Conservation (phyloP, 2,329 filamentous ascomycete genomes). For the Penicillium sp. region DNA sequence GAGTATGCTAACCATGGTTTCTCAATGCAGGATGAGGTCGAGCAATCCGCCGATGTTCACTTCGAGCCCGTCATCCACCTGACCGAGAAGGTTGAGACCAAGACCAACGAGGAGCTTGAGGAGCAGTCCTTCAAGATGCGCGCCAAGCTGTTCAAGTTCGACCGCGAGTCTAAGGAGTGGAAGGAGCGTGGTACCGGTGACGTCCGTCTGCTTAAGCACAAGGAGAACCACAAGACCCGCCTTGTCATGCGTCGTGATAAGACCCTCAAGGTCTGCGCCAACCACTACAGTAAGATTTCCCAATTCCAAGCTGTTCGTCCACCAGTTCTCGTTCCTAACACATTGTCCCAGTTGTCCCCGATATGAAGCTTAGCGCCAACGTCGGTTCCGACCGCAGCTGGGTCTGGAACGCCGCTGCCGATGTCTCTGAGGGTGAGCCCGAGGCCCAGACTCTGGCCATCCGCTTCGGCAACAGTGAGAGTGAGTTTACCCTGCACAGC, state of each 20-base stretch:
- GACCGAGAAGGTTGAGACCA: slow-evolving; percentile 94
- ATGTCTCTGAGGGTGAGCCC: slow-evolving; percentile 96
- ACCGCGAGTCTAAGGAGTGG: slow-evolving; percentile 90
- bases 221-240: slow-evolving; percentile 96
- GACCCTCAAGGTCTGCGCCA: slow-evolving; percentile 99
- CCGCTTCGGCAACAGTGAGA: slow-evolving; percentile 96
- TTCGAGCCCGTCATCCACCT: slow-evolving; percentile 96
- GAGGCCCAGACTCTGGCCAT: slow-evolving; percentile 96
- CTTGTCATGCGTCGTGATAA: slow-evolving; percentile 99
- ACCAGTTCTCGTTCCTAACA: not conserved
- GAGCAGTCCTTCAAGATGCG: slow-evolving; percentile 99
- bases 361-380: slow-evolving; percentile 99
- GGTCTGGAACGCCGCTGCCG: slow-evolving; percentile 98
- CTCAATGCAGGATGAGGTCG: slow-evolving; percentile 63
- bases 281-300: slow-evolving; percentile 85
- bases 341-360: slow-evolving; percentile 72
- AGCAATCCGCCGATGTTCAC: slow-evolving; percentile 89
- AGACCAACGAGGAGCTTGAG: slow-evolving; percentile 98
- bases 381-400: slow-evolving; percentile 97
- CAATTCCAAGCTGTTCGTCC: not conserved
- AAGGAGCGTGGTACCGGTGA: slow-evolving; percentile 99
- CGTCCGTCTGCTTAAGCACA: slow-evolving; percentile 95
- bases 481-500: slow-evolving; percentile 57
- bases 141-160: slow-evolving; percentile 98
- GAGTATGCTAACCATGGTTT: slow-evolving; percentile 4